These are phyloP conservation scores for Royoungia palumana DNA, from an alignment of 768 basidiomycete genomes.

Conservation along the genomic window DNA sequence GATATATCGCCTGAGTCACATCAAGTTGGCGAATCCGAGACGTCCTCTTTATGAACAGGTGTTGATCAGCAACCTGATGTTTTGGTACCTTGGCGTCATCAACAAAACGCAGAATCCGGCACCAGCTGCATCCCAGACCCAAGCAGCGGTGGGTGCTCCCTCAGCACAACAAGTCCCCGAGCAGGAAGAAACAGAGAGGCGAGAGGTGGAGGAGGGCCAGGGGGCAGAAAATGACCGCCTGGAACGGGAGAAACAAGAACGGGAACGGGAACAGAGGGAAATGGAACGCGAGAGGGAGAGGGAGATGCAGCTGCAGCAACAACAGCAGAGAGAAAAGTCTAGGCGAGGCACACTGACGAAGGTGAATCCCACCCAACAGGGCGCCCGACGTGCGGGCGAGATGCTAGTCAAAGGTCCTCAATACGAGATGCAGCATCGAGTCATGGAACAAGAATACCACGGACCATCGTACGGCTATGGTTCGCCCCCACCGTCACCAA, in stretches of 20 bases:
- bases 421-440: constrained; percentile 92
- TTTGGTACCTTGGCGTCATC: constrained; percentile 98
- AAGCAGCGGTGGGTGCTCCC: constrained; percentile 19
- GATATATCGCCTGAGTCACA: constrained; percentile 95
- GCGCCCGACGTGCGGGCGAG: constrained; percentile 68
- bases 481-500: constrained; percentile 24
- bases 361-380: constrained; percentile 44
- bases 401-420: constrained; percentile 85
- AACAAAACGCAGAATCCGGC: constrained; percentile 75
- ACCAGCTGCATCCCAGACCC: constrained; percentile 33
- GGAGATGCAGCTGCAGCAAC: constrained; percentile 34
- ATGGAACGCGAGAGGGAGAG: constrained; percentile 21
- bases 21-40: constrained; percentile 96
- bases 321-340: constrained; percentile 39
- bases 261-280: constrained; percentile 47
- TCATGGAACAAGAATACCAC: constrained; percentile 86
- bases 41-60: constrained; percentile 97
- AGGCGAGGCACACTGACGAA: constrained; percentile 66
- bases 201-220: constrained; percentile 40
- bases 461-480: constrained; percentile 32
- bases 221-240: constrained; percentile 40
- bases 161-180: constrained; percentile 32
- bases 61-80: constrained; percentile 91
- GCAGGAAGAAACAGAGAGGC: constrained; percentile 36
- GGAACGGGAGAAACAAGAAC: constrained; percentile 57